Conservation (phyloP, 768 basidiomycete genomes). For the Glaciozyma antarctica region DNA sequence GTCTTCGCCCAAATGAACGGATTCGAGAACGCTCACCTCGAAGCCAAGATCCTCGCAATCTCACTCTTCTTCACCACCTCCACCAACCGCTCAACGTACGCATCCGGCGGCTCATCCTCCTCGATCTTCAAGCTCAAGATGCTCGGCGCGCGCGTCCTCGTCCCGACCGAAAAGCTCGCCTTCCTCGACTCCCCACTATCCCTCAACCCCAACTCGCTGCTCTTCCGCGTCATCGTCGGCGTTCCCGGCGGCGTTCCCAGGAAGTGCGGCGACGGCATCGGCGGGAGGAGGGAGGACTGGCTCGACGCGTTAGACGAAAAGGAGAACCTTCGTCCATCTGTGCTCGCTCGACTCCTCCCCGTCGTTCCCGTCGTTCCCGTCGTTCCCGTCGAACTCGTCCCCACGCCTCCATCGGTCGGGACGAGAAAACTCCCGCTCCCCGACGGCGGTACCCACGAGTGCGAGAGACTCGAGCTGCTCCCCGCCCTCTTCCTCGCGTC, state of each 20-base stretch:
- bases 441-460: not conserved
- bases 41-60: conserved; percentile 67
- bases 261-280: too few relatives aligned
- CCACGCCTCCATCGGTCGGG: not conserved
- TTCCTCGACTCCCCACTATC: not conserved
- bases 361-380: not conserved
- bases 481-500: not conserved
- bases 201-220: too few relatives aligned
- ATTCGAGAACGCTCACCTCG: conserved; percentile 49
- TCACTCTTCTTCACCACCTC: conserved; percentile 60
- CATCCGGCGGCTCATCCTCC: conserved; percentile 56
- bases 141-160: conserved; percentile 13
- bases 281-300: not conserved
- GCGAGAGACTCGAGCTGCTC: not conserved
- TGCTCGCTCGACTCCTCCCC: not conserved
- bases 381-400: not conserved
- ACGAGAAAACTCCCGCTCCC: not conserved
- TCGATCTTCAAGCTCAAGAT: conserved; percentile 20
- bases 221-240: too few relatives aligned
- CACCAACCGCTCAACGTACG: conserved; percentile 58
- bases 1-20: not conserved
- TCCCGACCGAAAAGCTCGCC: not conserved
- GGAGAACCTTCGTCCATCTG: not conserved
- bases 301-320: not conserved
- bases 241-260: too few relatives aligned